phyloP scores from a whole-genome alignment of 495 filamentous ascomycete species.

The Aspergillus ostianus region DNA sequence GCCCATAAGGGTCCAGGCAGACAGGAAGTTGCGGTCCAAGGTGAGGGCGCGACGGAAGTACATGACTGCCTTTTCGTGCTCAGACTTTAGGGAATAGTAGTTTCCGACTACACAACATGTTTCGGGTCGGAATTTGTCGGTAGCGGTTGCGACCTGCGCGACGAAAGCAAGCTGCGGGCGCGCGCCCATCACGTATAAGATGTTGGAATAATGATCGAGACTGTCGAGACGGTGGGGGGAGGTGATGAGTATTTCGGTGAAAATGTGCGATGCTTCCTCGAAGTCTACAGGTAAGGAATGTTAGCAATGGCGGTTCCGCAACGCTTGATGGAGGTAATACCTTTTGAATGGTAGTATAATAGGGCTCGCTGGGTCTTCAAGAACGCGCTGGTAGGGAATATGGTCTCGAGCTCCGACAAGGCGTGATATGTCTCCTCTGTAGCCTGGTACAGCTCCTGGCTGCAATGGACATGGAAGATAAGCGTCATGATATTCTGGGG shows the following conservation, averaged over 20 bases:
- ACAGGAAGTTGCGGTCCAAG: slow-evolving; percentile 85
- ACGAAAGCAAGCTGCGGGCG: slow-evolving; percentile 89
- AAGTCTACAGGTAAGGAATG: slow-evolving; percentile 55
- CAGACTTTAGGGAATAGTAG: slow-evolving; percentile 88
- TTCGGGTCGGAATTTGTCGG: slow-evolving; percentile 95
- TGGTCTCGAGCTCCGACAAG: slow-evolving; percentile 70
- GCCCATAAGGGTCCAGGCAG: slow-evolving; percentile 98
- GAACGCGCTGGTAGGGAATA: slow-evolving; percentile 85
- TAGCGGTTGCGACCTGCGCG: slow-evolving; percentile 81
- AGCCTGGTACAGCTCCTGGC: slow-evolving; percentile 87
- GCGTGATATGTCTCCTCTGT: slow-evolving; percentile 64
- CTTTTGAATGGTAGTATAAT: slow-evolving; percentile 87
- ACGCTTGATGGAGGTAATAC: slow-evolving; percentile 20
- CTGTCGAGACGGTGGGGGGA: slow-evolving; percentile 88
- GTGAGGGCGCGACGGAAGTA: slow-evolving; percentile 98
- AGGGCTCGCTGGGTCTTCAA: slow-evolving; percentile 86
- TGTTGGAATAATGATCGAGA: slow-evolving; percentile 93
- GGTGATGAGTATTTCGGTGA: slow-evolving; percentile 71
- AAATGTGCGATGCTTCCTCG: slow-evolving; percentile 79
- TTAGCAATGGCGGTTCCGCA: background rate
- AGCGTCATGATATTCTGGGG: slow-evolving; percentile 90
- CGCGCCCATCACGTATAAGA: slow-evolving; percentile 86
- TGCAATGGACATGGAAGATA: slow-evolving; percentile 88
- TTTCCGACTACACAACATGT: slow-evolving; percentile 97
- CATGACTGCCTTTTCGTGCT: slow-evolving; percentile 96